These are phyloP conservation scores for Boletus rubescentipes DNA, from an alignment of 768 basidiomycete genomes.

Conservation along the genomic window DNA sequence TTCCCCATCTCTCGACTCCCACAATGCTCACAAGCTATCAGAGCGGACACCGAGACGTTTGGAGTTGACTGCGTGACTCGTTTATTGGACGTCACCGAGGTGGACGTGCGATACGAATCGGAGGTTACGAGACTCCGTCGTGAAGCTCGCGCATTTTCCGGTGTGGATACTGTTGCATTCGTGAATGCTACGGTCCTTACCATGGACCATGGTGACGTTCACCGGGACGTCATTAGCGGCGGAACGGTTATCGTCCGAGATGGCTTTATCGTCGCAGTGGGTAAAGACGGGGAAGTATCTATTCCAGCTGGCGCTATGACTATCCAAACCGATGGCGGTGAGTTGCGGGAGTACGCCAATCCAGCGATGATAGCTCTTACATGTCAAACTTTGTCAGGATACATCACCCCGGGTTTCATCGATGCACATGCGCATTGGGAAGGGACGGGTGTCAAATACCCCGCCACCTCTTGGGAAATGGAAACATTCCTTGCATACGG, in stretches of 20 bases:
- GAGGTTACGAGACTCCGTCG: slow-evolving; percentile 58
- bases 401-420: slow-evolving; percentile 68
- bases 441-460: slow-evolving; percentile 51
- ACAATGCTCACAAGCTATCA: slow-evolving; percentile 48
- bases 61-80: slow-evolving; percentile 62
- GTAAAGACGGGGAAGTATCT: slow-evolving; percentile 32
- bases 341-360: slow-evolving; percentile 10
- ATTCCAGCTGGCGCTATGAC: slow-evolving; percentile 42
- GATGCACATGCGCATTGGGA: slow-evolving; percentile 78
- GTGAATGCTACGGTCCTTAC: slow-evolving; percentile 69
- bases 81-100: slow-evolving; percentile 56
- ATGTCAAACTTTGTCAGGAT: slow-evolving; percentile 40
- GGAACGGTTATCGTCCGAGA: slow-evolving; percentile 54
- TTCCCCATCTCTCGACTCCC: slow-evolving; percentile 53
- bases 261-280: slow-evolving; percentile 57
- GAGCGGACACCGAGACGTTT: slow-evolving; percentile 50
- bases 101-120: slow-evolving; percentile 58
- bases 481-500: slow-evolving; percentile 75
- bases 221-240: slow-evolving; percentile 49
- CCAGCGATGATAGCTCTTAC: neutral
- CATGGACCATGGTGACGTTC: slow-evolving; percentile 55
- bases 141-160: slow-evolving; percentile 38
- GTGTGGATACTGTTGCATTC: slow-evolving; percentile 51
- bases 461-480: slow-evolving; percentile 72
- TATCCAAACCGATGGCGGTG: slow-evolving; percentile 64